Evolutionary conservation across 2,329 filamentous ascomycete genomes (phyloP).

Genomic region (Sclerotinia sclerotiorum): DNA sequence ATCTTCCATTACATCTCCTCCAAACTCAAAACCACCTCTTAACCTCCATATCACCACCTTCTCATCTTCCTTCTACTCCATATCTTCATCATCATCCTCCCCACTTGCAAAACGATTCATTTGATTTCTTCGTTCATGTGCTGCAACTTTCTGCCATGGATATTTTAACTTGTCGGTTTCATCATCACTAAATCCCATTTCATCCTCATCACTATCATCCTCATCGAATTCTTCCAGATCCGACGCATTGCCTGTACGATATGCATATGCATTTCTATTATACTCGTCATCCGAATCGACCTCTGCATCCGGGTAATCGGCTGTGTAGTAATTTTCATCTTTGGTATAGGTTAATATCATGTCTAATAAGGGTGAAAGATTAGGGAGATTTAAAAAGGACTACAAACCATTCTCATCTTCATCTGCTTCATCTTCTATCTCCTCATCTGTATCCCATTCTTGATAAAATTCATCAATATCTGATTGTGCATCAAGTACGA

Average conservation of each 20-base stretch:
- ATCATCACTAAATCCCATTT: slow-evolving; percentile 35
- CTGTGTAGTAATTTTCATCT: slow-evolving; percentile 77
- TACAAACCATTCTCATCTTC: slow-evolving; percentile 64
- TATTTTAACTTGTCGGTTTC: slow-evolving; percentile 33
- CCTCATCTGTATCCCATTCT: slow-evolving; percentile 57
- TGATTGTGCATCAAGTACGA: slow-evolving; percentile 40
- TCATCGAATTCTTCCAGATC: slow-evolving; percentile 39
- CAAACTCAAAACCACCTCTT: background rate
- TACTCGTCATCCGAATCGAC: slow-evolving; percentile 70
- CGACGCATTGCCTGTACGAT: slow-evolving; percentile 45
- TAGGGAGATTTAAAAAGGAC: background rate
- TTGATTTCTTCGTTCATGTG: slow-evolving; percentile 2
- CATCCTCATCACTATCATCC: slow-evolving; percentile 32
- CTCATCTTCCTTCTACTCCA: background rate
- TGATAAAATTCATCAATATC: slow-evolving; percentile 59
- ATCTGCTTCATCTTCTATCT: slow-evolving; percentile 62
- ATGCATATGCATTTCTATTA: slow-evolving; percentile 55
- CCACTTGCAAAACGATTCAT: background rate
- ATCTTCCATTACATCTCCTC: background rate
- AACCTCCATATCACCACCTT: background rate
- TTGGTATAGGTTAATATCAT: slow-evolving; percentile 25
- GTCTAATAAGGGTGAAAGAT: background rate
- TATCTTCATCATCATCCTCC: slow-evolving; percentile 10
- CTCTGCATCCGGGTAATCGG: slow-evolving; percentile 80
- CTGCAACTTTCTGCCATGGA: slow-evolving; percentile 32